Evolutionary conservation across 2,329 filamentous ascomycete species (phyloP).

Genomic region (Gremmenia infestans): DNA sequence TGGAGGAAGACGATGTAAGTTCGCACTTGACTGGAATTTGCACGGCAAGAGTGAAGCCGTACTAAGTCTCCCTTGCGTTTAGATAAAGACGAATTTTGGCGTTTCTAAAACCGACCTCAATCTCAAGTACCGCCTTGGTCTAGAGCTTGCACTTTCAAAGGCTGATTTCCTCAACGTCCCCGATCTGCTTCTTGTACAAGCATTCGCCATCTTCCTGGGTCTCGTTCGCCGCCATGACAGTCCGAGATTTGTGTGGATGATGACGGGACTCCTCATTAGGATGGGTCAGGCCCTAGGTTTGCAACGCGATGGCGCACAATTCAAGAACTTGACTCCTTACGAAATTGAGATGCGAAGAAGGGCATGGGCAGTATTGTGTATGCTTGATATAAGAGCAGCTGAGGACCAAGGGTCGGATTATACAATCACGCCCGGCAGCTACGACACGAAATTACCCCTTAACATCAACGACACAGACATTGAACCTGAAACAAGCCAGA

Average conservation of each 20-base stretch:
- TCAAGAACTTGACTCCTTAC: slow-evolving; percentile 4
- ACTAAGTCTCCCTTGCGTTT: neutral
- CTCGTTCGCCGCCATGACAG: slow-evolving; percentile 48
- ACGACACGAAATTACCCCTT: slow-evolving; percentile 43
- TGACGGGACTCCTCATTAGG: slow-evolving; percentile 56
- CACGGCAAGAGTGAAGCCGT: neutral
- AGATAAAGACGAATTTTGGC: slow-evolving; percentile 45
- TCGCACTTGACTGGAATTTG: neutral
- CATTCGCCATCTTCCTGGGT: slow-evolving; percentile 53
- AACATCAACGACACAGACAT: slow-evolving; percentile 45
- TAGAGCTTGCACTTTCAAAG: slow-evolving; percentile 56
- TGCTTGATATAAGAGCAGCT: slow-evolving; percentile 43
- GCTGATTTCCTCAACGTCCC: slow-evolving; percentile 57
- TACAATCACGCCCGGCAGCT: slow-evolving; percentile 38
- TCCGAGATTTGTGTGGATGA: slow-evolving; percentile 54
- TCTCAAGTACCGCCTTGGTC: slow-evolving; percentile 38
- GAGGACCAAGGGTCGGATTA: slow-evolving; percentile 46
- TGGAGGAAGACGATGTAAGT: slow-evolving; percentile 53
- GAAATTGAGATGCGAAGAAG: slow-evolving; percentile 48
- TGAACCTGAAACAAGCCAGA: slow-evolving; percentile 27
- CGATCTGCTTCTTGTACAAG: slow-evolving; percentile 56
- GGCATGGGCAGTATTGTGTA: slow-evolving; percentile 46
- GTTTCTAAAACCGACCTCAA: slow-evolving; percentile 41
- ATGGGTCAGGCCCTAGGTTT: slow-evolving; percentile 40
- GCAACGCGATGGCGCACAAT: slow-evolving; percentile 34